Evolutionary conservation across 441 rosid species (phyloP), one percentile per base, ranked within the genome.

Genomic region (Flueggea neowawraea): DNA sequence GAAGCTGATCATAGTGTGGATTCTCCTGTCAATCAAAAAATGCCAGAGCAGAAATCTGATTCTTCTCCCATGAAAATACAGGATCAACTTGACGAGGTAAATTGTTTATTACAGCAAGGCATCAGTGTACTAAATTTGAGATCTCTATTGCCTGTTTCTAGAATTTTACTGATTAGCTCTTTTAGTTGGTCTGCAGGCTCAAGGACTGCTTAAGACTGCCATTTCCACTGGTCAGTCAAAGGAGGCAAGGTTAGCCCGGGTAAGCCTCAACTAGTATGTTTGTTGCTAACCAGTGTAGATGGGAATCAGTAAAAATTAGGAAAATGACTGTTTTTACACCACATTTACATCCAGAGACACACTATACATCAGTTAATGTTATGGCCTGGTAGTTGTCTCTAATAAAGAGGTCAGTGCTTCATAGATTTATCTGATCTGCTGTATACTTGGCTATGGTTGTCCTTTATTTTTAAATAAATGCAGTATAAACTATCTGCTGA

Each of bases 221-320:
- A 72, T 72, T 72, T 77, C 97, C 67, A 83, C 90, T 62, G 99
- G 98, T 66, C 93, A 85, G 76, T 95, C 99, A 63, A 95, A 95
- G 79, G 99, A 95, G 80, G 97, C 98, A 60, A 85, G 99, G 69
- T 70, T 95, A 77, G 92, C 97, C 62, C 90, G 94, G 89, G 98
- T 95, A 88, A 80, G 96, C 58, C 69, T 56, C 57, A 59, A 53
- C 64, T 43, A 6, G 28, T 54, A 31, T 62, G 33, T 62, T 58
- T 51, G 54, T 17, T 51, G 16, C 17, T 6, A n/a, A 51, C 28
- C 28, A 51, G 41, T 3, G n/a, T n/a, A n/a, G n/a, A n/a, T n/a
- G n/a, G n/a, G n/a, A n/a, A n/a, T 36, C 6, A 36, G 6, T 36
- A 8, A 4, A 22, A 22, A 8, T 36, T 36, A 36, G 41, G 41